Base-by-base conservation (phyloP, 2,329 filamentous ascomycete genomes). In the Macrophomina phaseolina region DNA sequence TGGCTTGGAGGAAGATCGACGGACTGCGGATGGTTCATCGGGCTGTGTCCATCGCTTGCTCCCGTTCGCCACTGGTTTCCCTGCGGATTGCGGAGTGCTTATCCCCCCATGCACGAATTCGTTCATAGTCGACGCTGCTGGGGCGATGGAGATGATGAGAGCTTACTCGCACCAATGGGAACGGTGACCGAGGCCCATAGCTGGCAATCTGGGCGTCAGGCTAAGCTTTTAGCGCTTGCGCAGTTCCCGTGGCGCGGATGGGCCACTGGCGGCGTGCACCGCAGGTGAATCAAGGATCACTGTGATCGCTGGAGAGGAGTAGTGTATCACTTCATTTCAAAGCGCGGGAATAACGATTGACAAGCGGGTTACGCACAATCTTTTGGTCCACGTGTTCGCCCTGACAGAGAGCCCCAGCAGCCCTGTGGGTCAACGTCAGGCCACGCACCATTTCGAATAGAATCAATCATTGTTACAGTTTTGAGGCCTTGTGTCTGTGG, bases 1-100 rank as follows among this genome's bases (percentile, higher is more conserved):
- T 36, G 12, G 51, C n/a, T 30, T 36, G 51, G 30, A 53, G 51
- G 30, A 53, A n/a, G 51, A 53, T 53, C 51, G 12, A n/a, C 51
- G 30, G 9, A 45, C 2, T n/a, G 30, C 51, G 16, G 51, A 12
- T 36, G 7, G 51, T 53, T n/a, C 14, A n/a, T 6, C 14, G 12
- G 30, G 28, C 30, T 53, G 14, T 12, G 5, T 34, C 12, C 5
- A 28, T 36, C 51, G 51, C 51, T 53, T 53, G 51, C 51, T 53
- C 51, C 51, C 51, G 51, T 30, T 53, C 30, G 51, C 51, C 28
- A 34, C 18, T 53, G 51, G 51, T 30, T 34, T 36, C 5, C 14
- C 5, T 12, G 28, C 6, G 51, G 42, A 14, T 45, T 12, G 18
- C 48, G 48, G 48, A 28, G 12, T n/a, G 16, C 16, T 14, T 45